Evolutionary conservation across 2,329 filamentous ascomycete genomes (phyloP).

Genomic region (Cercospora nicotianae): DNA sequence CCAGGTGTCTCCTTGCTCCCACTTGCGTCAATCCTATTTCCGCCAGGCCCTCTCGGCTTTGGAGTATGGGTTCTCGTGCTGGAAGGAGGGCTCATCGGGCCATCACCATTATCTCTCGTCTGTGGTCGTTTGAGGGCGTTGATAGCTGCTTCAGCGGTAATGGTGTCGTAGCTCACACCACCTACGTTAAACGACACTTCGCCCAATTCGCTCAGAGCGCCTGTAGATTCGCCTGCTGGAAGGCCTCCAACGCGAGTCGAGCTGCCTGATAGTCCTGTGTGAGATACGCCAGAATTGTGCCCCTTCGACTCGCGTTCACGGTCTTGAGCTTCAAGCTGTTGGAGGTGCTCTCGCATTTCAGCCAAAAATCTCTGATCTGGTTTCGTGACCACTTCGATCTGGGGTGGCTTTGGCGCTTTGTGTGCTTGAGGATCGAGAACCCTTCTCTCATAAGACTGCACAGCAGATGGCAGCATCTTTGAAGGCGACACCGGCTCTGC

Average conservation of each 20-base stretch:
- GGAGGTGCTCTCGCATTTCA: conserved; percentile 59
- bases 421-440: conserved; percentile 38
- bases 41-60: conserved; percentile 19
- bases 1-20: conserved; percentile 13
- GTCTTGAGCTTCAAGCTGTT: conserved; percentile 70
- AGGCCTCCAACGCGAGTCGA: conserved; percentile 26
- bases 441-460: conserved; percentile 34
- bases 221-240: conserved; percentile 41
- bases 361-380: conserved; percentile 39
- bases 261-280: conserved; percentile 26
- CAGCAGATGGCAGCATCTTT: conserved; percentile 30
- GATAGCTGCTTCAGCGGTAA: conserved; percentile 37
- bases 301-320: conserved; percentile 49
- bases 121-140: conserved; percentile 35
- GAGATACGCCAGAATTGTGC: conserved; percentile 21
- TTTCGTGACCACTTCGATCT: conserved; percentile 38
- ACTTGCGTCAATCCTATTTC: conserved; percentile 17
- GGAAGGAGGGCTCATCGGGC: conserved; percentile 15
- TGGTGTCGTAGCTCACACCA: conserved; percentile 68
- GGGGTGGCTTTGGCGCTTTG: conserved; percentile 31
- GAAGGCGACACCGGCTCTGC: conserved; percentile 26
- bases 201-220: conserved; percentile 37
- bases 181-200: conserved; percentile 79
- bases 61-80: conserved; percentile 19
- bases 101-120: conserved; percentile 10